Base-by-base conservation (phyloP, 2,329 filamentous ascomycete genomes). In the Neophaeococcomyces mojaviensis region DNA sequence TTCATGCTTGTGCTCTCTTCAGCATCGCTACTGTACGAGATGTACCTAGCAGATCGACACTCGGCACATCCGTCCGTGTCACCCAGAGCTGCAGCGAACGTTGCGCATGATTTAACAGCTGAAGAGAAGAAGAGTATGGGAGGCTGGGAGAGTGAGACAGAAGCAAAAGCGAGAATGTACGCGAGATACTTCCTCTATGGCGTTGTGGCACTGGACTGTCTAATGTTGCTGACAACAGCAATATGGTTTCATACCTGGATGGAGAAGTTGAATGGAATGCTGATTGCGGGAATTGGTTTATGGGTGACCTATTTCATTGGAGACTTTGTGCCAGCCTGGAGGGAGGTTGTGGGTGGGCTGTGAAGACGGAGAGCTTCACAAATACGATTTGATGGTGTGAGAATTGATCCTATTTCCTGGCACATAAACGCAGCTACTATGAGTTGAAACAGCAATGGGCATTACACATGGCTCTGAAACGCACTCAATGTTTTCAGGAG, bases 201-300 rank as follows among this genome's bases (percentile, higher is more conserved):
- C 0, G 79, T 96, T 20, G 76, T 84, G 15, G 81, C 67, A 0
- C 59, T 96, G 60, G 87, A 83, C 60, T 78, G 82, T 71, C 97
- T 92, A 87, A 98, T 98, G 92, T 67, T 98, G 62, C 73, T 97
- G 50, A 98, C 98, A 92, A 98, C 92, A 33, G 89, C 89, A 2
- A 89, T 94, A 32, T 98, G 90, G 73, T 98, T 98, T 61, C 92
- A 98, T 66, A 98, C 92, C 0, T 97, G 90, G 89, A 82, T 94
- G 58, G 92, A 98, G 71, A 98, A 97, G 83, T 59, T 75, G 46
- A 73, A 70, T 22, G 74, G 74, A 1, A 56, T 78, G 28, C 30
- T 68, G 18, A 63, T 76, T 34, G 73, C 74, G 5, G 59, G 73
- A 22, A 59, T 59, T 33, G 65, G 68, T n/a, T 59, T 77, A 15